Evolutionary conservation across 306 rosid genomes (phyloP).

Genomic region (Casuarina glauca): DNA sequence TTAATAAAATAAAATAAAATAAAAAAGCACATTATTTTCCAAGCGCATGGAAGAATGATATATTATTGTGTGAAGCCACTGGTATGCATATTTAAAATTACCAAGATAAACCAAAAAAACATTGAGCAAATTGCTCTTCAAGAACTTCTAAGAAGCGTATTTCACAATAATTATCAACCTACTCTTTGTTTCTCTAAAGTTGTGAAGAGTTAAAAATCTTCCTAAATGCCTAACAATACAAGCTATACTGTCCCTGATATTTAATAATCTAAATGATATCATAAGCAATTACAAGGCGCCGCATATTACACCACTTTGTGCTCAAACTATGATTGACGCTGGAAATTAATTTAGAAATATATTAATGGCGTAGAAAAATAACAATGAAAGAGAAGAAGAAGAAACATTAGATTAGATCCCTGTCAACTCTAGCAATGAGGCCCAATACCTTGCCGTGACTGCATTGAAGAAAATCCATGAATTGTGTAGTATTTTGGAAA

Average conservation of each 20-base stretch:
- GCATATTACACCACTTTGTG: conserved; percentile 60
- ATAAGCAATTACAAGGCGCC: conserved; percentile 51
- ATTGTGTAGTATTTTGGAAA: conserved; percentile 25
- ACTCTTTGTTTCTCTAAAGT: conserved; percentile 19
- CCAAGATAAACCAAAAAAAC: not conserved
- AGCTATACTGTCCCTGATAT: conserved; percentile 19
- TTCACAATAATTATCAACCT: conserved; percentile 17
- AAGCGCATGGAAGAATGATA: no score
- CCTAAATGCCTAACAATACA: conserved; percentile 26
- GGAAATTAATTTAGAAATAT: conserved; percentile 51
- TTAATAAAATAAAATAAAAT: no score
- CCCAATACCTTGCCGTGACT: conserved; percentile 33
- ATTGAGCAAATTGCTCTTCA: not conserved
- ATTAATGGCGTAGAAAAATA: conserved; percentile 40
- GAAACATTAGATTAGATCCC: conserved; percentile 32
- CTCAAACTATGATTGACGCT: conserved; percentile 51
- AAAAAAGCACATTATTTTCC: no score
- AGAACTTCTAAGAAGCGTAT: conserved; percentile 15
- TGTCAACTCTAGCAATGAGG: conserved; percentile 35
- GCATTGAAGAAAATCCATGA: conserved; percentile 34
- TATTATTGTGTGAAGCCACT: no score
- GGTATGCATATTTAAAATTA: not conserved
- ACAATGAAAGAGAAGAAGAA: conserved; percentile 28
- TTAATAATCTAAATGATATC: conserved; percentile 34
- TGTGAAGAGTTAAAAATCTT: not conserved